Base-by-base conservation (phyloP, 2,329 filamentous ascomycete genomes). In the Periconia digitata region DNA sequence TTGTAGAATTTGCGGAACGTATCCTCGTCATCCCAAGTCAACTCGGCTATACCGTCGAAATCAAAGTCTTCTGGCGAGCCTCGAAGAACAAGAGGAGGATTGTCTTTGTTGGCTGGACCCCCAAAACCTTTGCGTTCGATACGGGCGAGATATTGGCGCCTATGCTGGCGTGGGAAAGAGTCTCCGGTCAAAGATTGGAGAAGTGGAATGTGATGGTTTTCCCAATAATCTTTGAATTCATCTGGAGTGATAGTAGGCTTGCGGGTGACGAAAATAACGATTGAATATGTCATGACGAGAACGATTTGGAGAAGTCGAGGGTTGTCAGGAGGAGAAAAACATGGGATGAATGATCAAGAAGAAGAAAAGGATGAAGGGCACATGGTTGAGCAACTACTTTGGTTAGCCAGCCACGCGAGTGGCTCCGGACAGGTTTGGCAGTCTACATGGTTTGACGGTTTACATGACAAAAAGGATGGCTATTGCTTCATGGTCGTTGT, bases 141-240 rank as follows among this genome's bases (percentile, higher is more conserved):
- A 34, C 63, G 58, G 17, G 60, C 63, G 8, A 67, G 43, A 22
- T 66, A 69, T 24, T 50, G 62, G 35, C 64, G 60, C n/a, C 49
- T 57, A 46, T 62, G 57, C 6, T 42, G 35, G 22, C 51, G 43
- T 6, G 62, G 64, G 53, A 63, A 66, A 35, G 45, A 39, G 7
- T 40, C 39, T 2, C 50, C 50, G 37, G 55, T 49, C 20, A 66
- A 48, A 1, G 56, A 58, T 40, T 60, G 47, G 4, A 53, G 47
- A 2, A 66, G 53, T 8, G 65, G 63, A 15, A 67, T 53, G 43
- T 69, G 60, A 8, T 32, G 54, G 41, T 55, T 56, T 36, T 69
- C 65, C 43, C 58, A 66, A 52, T 64, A 47, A 24, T 63, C 46
- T 24, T 55, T 57, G 58, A 69, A 66, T 38, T 66, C 34, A 5